Evolutionary conservation across 225 moss, liverwort and hornwort genomes (phyloP).

Genomic region (Neckera pumila): DNA sequence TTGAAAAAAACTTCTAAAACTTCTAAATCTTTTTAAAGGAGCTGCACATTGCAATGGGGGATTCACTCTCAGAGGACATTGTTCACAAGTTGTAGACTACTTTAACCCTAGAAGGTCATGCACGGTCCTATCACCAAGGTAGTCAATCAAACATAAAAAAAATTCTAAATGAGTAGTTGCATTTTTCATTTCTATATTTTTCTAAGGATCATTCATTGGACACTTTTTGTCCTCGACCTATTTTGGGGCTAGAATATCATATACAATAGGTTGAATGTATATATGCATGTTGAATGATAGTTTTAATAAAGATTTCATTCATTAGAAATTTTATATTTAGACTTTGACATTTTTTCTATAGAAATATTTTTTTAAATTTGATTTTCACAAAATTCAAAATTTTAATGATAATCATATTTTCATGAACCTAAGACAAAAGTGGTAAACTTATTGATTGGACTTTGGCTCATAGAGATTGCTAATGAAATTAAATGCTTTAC

Average conservation of each 20-base stretch:
- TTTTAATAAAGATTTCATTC: no score
- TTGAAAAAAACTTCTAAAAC: background rate
- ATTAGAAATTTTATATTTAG: no score
- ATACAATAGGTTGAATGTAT: no score
- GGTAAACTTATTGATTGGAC: background rate
- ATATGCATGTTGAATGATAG: no score
- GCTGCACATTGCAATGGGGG: background rate
- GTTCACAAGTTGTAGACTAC: background rate
- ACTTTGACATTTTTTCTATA: no score
- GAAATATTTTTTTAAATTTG: no score
- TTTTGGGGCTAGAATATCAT: no score
- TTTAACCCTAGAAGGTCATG: background rate
- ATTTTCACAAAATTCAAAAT: no score
- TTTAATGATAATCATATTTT: background rate
- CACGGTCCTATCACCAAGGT: background rate
- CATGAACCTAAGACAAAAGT: background rate
- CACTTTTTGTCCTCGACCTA: no score
- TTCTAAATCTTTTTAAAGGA: background rate
- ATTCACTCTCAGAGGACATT: no score
- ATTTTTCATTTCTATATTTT: no score
- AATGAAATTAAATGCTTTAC: background rate
- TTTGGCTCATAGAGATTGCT: background rate
- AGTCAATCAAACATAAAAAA: background rate
- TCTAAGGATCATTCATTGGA: background rate
- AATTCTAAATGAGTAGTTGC: accelerated